Percentiles rank a stretch among this genome's conserved stretches.
These are phyloP conservation scores for Malassezia equina DNA, from an alignment of 1,284 basidiomycete genomes.

Conservation along the genomic window DNA sequence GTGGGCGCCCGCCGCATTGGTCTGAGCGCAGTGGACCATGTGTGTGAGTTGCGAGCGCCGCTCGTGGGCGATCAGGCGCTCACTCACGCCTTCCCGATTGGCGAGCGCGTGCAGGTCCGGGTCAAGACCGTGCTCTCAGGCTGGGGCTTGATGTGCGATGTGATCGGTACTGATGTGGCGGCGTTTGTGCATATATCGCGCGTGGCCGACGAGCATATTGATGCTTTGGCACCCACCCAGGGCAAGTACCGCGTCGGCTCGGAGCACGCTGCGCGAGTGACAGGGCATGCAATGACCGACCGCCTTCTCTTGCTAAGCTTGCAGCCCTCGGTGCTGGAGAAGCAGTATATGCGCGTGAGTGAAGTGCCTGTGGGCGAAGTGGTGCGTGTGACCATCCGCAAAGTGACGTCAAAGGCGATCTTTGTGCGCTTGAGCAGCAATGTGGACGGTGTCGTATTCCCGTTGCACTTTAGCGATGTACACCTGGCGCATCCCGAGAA, in stretches of 20 bases:
- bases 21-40: slow-evolving; percentile 33
- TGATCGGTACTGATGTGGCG: slow-evolving; percentile 24
- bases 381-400: slow-evolving; percentile 31
- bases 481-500: slow-evolving; percentile 61
- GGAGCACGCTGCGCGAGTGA: slow-evolving; percentile 72
- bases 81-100: slow-evolving; percentile 34
- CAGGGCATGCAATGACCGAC: slow-evolving; percentile 77
- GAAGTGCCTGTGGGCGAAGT: slow-evolving; percentile 56
- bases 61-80: slow-evolving; percentile 21
- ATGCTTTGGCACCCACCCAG: slow-evolving; percentile 57
- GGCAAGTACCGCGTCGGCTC: slow-evolving; percentile 34
- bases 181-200: slow-evolving; percentile 63
- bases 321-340: slow-evolving; percentile 69
- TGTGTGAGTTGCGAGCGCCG: slow-evolving; percentile 28
- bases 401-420: slow-evolving; percentile 35
- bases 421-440: slow-evolving; percentile 40
- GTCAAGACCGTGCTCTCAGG: slow-evolving; percentile 31
- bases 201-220: slow-evolving; percentile 77
- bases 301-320: slow-evolving; percentile 77
- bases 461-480: slow-evolving; percentile 80
- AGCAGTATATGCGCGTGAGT: slow-evolving; percentile 72
- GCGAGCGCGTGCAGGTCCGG: slow-evolving; percentile 25
- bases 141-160: slow-evolving; percentile 37
- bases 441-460: slow-evolving; percentile 79
- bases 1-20: slow-evolving; percentile 37